These are phyloP conservation scores for Podila horticola DNA, from an alignment of 192 early-diverging fungal species.

Conservation along the genomic window DNA sequence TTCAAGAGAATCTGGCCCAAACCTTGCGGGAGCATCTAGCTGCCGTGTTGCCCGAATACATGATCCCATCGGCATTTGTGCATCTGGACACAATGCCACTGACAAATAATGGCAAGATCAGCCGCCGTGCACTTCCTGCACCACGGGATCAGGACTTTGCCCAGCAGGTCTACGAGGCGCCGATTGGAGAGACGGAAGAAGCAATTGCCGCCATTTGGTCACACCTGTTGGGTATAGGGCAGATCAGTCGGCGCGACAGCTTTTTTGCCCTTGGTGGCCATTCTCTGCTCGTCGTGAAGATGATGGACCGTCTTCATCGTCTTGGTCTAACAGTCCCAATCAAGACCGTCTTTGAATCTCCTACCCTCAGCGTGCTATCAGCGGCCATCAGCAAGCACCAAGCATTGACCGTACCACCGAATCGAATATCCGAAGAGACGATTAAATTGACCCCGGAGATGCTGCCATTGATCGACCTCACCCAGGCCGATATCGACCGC, in stretches of 20 bases:
- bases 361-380: too few relatives aligned
- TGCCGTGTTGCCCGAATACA: conserved; percentile 61
- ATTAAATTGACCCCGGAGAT: conserved; percentile 1
- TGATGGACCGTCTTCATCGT: not conserved
- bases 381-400: not conserved
- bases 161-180: too few relatives aligned
- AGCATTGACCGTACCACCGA: not conserved
- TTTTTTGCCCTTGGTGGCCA: conserved; percentile 18
- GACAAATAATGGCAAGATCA: conserved; percentile 27
- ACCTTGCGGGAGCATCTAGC: not conserved
- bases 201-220: too few relatives aligned
- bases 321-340: conserved; percentile 3
- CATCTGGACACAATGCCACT: conserved; percentile 18
- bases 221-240: too few relatives aligned
- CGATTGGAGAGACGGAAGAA: too few relatives aligned
- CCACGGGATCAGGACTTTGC: too few relatives aligned
- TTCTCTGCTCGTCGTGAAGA: not conserved
- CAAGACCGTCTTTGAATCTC: not conserved
- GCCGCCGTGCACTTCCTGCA: conserved; percentile 31
- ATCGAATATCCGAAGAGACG: not conserved
- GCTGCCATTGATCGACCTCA: conserved; percentile 2
- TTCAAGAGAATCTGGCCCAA: too few relatives aligned
- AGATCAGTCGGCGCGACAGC: not conserved
- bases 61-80: conserved; percentile 59
- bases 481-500: conserved; percentile 6